Base-by-base conservation (phyloP, 768 basidiomycete species). In the Xerocomus potaroensis region DNA sequence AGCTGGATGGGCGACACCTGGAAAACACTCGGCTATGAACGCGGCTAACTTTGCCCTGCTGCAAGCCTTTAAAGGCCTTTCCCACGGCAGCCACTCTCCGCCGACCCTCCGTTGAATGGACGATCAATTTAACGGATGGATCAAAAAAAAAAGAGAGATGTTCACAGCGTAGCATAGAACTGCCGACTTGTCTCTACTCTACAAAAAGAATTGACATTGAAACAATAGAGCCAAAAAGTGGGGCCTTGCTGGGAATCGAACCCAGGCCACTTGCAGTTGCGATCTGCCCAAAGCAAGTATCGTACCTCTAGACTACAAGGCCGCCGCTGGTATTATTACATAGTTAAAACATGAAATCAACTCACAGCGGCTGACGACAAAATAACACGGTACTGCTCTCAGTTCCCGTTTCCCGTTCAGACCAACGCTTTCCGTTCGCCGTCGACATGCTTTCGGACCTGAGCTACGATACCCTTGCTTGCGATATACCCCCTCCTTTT, bases 201-300 rank as follows among this genome's bases (percentile, higher is more conserved):
- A 27, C 26, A 27, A 5, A 27, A 27, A 5, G 10, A 27, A 27
- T 5, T 27, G 26, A 27, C 5, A 27, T 6, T 5, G 5, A 27
- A 16, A 43, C 23, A 21, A n/a, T 7, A n/a, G 15, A 40, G 15
- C 18, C 6, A 43, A 55, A 60, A 55, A 49, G 18, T 0, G 0
- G 67, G 66, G 68, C 68, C 64, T 66, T 56, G 55, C 67, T 63
- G 68, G 62, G 66, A 69, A 64, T 69, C 62, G 68, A 68, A 68
- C 66, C 65, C 65, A 70, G 64, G 65, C 55, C 67, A 69, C 65
- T 68, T 64, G 62, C 57, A 64, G 7, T 62, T 57, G 62, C 30
- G 45, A 14, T 27, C 0, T n/a, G n/a, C 64, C 64, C 64, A 65
- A 66, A 68, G 64, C 66, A 65, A 67, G 60, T 65, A 63, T 63